Evolutionary conservation across 2,329 filamentous ascomycete genomes (phyloP).

Genomic region (Xylariaceae sp.): DNA sequence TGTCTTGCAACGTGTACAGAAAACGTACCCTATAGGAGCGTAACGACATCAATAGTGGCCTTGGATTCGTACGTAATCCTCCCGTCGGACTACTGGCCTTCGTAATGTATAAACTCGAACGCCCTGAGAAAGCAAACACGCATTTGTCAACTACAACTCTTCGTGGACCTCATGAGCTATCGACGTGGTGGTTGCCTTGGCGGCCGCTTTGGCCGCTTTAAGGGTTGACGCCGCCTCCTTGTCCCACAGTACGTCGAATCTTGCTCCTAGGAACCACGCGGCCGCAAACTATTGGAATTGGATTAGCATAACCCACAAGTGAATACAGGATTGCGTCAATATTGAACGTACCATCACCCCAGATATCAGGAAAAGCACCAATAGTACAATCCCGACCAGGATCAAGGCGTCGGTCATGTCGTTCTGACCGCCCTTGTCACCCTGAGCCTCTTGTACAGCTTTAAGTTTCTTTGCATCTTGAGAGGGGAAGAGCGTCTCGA

Average conservation of each 20-base stretch:
- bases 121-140: constrained; percentile 32
- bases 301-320: constrained; percentile 16
- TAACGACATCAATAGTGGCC: constrained; percentile 2
- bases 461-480: constrained; percentile 70
- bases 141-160: constrained; percentile 31
- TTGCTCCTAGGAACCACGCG: constrained; percentile 80
- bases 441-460: constrained; percentile 43
- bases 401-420: constrained; percentile 64
- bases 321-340: not conserved
- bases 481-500: constrained; percentile 87
- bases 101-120: constrained; percentile 16
- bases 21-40: constrained; percentile 19
- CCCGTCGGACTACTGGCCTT: constrained; percentile 6
- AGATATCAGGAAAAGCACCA: constrained; percentile 72
- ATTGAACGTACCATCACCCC: constrained; percentile 71
- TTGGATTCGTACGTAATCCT: not conserved
- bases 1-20: constrained; percentile 24
- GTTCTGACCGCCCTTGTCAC: constrained; percentile 47
- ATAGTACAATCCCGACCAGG: constrained; percentile 67
- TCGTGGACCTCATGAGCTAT: constrained; percentile 32
- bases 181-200: constrained; percentile 16
- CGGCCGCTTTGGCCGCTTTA: constrained; percentile 27
- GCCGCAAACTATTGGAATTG: constrained; percentile 62
- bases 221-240: constrained; percentile 46
- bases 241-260: constrained; percentile 72